phyloP scores from a whole-genome alignment of 495 filamentous ascomycete genomes.

The Xanthoparmelia taractica region DNA sequence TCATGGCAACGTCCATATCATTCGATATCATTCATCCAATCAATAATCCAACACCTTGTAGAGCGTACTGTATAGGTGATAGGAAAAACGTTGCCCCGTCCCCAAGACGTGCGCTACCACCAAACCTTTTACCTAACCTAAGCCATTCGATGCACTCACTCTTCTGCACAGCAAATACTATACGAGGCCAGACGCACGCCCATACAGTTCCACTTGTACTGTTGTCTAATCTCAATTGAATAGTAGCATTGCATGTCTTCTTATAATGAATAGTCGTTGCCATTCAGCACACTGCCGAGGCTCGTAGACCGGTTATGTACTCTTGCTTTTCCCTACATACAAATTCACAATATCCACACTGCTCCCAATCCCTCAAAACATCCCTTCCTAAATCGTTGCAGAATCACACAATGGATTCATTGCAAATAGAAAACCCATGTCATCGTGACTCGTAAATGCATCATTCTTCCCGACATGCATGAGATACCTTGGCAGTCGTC shows the following conservation, averaged over 20 bases:
- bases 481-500: not conserved
- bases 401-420: not conserved
- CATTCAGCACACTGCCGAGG: not conserved
- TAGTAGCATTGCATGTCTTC: not conserved
- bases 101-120: too few species aligned
- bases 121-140: too few species aligned
- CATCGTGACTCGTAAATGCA: constrained; percentile 2
- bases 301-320: not conserved
- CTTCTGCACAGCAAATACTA: too few species aligned
- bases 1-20: too few species aligned
- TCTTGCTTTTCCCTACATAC: not conserved
- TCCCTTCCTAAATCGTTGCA: not conserved
- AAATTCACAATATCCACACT: not conserved
- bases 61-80: too few species aligned
- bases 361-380: not conserved
- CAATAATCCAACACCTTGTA: too few species aligned
- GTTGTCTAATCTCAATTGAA: not conserved
- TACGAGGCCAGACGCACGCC: too few species aligned
- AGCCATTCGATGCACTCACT: too few species aligned
- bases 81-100: too few species aligned
- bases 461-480: not conserved
- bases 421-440: not conserved
- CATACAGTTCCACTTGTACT: too few species aligned
- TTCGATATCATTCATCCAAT: too few species aligned
- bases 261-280: not conserved